Percentiles rank a stretch among this genome's conserved stretches.
phyloP scores from a whole-genome alignment of 495 filamentous ascomycete species.

The Penicillium lividum region DNA sequence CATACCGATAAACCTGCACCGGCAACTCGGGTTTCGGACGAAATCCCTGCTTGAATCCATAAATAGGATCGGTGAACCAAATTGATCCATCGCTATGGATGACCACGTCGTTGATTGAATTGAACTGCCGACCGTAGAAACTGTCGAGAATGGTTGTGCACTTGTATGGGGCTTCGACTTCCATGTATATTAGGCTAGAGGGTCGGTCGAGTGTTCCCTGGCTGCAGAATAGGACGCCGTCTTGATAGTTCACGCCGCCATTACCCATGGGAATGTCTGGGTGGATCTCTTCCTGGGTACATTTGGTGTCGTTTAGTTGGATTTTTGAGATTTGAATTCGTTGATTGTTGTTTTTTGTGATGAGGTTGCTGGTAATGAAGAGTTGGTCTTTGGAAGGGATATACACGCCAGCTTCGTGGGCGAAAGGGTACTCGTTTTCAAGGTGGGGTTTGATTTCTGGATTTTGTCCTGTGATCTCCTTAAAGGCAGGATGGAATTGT shows the following conservation, averaged over 20 bases:
- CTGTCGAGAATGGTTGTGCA: not conserved
- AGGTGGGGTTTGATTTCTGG: slow-evolving; percentile 35
- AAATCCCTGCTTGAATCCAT: slow-evolving; percentile 60
- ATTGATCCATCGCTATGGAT: slow-evolving; percentile 55
- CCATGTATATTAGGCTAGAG: not conserved
- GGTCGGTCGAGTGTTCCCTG: slow-evolving; percentile 45
- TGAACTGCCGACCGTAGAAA: slow-evolving; percentile 1
- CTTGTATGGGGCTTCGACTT: not conserved
- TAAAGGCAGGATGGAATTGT: slow-evolving; percentile 31
- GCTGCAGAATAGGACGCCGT: slow-evolving; percentile 48
- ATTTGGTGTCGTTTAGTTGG: slow-evolving; percentile 22
- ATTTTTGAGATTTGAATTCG: slow-evolving; percentile 39
- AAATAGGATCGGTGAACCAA: slow-evolving; percentile 67
- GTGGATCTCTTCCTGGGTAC: slow-evolving; percentile 26
- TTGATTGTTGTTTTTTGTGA: slow-evolving; percentile 19
- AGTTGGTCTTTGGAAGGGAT: slow-evolving; percentile 45
- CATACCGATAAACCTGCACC: slow-evolving; percentile 60
- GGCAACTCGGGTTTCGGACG: slow-evolving; percentile 52
- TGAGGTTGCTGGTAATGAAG: slow-evolving; percentile 58
- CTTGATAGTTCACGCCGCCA: slow-evolving; percentile 50
- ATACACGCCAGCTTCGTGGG: slow-evolving; percentile 64
- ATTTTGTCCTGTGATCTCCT: slow-evolving; percentile 28
- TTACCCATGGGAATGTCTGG: slow-evolving; percentile 55
- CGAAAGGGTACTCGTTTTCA: slow-evolving; percentile 47
- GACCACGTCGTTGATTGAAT: slow-evolving; percentile 40